phyloP scores from a whole-genome alignment of 1,284 basidiomycete genomes.

The Cutaneotrichosporon cutaneum region DNA sequence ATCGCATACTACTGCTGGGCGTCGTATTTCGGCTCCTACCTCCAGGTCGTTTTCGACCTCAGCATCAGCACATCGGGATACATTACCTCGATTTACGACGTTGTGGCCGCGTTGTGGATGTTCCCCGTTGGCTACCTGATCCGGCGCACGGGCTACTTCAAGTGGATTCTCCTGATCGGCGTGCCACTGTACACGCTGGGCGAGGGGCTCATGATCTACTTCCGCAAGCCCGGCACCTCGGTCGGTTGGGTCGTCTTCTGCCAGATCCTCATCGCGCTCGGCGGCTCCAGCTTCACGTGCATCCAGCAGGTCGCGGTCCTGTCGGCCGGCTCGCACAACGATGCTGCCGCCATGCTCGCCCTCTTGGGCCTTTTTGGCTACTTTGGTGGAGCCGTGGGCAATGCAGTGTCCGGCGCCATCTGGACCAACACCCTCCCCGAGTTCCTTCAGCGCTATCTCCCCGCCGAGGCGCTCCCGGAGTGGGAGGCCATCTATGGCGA shows the following conservation, averaged over 20 bases:
- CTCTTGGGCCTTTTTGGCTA: constrained; percentile 49
- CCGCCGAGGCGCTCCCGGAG: constrained; percentile 40
- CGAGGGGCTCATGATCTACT: constrained; percentile 52
- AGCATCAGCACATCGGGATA: constrained; percentile 49
- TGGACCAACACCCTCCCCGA: constrained; percentile 53
- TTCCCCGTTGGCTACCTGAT: constrained; percentile 46
- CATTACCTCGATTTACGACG: constrained; percentile 49
- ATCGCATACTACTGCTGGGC: constrained; percentile 46
- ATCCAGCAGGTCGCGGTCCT: constrained; percentile 53
- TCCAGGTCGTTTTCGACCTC: constrained; percentile 49
- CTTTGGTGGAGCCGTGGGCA: constrained; percentile 48
- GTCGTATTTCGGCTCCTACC: constrained; percentile 46
- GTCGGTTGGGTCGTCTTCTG: constrained; percentile 40
- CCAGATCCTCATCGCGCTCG: constrained; percentile 53
- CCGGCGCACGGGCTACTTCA: constrained; percentile 47
- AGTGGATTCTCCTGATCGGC: constrained; percentile 44
- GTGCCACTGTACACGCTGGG: constrained; percentile 50
- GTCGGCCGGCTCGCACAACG: constrained; percentile 49
- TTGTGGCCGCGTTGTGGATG: constrained; percentile 47
- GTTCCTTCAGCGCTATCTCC: constrained; percentile 33
- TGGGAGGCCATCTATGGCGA: constrained; percentile 39
- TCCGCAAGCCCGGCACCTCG: constrained; percentile 41
- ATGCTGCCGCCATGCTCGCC: constrained; percentile 51
- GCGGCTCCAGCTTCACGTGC: constrained; percentile 50
- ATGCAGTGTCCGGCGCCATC: constrained; percentile 51